phyloP scores from a whole-genome alignment of 352 stramenopile genomes.

The Globisporangium perplexum region DNA sequence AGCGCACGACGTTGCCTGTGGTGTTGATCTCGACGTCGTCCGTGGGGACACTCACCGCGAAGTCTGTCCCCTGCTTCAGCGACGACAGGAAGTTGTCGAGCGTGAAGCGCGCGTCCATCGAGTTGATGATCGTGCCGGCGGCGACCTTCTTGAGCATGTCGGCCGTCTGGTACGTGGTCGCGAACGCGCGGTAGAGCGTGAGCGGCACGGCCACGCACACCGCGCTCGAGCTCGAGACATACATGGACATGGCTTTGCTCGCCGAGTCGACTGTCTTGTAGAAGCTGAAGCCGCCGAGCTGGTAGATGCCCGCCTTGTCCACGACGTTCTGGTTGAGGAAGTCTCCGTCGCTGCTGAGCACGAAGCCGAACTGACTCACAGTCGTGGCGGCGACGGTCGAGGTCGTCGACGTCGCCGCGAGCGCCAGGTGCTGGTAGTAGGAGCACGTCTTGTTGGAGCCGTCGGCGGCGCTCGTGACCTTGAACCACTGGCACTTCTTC shows the following conservation, averaged over 20 bases:
- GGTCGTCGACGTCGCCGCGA: conserved; percentile 4
- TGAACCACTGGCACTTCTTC: conserved; percentile 31
- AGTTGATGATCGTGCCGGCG: conserved; percentile 29
- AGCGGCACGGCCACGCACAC: conserved; percentile 18
- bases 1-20: conserved; percentile 21
- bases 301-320: conserved; percentile 7
- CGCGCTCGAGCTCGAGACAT: conserved; percentile 11
- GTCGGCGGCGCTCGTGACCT: conserved; percentile 14
- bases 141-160: conserved; percentile 23
- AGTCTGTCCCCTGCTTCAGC: conserved; percentile 6
- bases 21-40: conserved; percentile 25
- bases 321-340: conserved; percentile 28
- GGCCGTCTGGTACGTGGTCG: conserved; percentile 23
- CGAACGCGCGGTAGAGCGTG: conserved; percentile 25
- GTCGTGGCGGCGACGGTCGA: conserved; percentile 9
- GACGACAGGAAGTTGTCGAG: conserved; percentile 18
- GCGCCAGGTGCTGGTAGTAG: conserved; percentile 23
- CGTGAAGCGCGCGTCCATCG: conserved; percentile 29
- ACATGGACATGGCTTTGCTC: conserved; percentile 24
- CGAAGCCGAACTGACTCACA: conserved; percentile 21
- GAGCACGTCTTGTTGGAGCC: conserved; percentile 19
- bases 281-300: conserved; percentile 20
- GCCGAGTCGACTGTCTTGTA: conserved; percentile 21
- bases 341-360: conserved; percentile 19
- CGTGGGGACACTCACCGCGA: conserved; percentile 14